Evolutionary conservation across 305 asterid genomes (phyloP).

Genomic region (Fraxinus velutina): DNA sequence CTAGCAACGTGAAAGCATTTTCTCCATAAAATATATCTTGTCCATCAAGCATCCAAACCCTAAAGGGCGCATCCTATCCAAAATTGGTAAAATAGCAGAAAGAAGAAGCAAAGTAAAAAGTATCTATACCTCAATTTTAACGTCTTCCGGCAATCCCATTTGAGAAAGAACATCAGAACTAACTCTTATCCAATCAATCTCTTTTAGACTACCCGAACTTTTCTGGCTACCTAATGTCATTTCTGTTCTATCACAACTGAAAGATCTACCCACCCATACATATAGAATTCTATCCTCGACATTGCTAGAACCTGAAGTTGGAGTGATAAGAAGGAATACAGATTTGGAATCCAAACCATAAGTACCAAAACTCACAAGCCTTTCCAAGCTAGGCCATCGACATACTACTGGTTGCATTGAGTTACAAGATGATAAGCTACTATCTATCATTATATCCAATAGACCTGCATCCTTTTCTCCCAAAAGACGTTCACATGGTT

Average conservation of each 20-base stretch:
- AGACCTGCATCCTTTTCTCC: conserved; percentile 16
- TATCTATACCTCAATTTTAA: conserved; percentile 36
- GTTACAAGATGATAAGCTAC: conserved; percentile 25
- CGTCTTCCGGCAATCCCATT: conserved; percentile 39
- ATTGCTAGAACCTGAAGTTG: conserved; percentile 24
- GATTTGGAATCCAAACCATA: conserved; percentile 37
- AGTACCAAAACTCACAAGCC: conserved; percentile 20
- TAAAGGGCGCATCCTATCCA: not conserved
- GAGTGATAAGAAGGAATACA: conserved; percentile 34
- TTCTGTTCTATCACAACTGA: conserved; percentile 22
- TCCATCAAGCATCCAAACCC: not conserved
- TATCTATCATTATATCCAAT: conserved; percentile 20
- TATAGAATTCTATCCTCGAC: conserved; percentile 24
- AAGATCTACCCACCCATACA: conserved; percentile 45
- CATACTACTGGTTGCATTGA: conserved; percentile 25
- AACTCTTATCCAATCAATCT: conserved; percentile 38
- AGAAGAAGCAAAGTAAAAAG: not conserved
- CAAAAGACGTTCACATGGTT: conserved; percentile 18
- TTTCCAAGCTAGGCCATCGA: conserved; percentile 49
- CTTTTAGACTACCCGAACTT: conserved; percentile 24
- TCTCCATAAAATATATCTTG: not conserved
- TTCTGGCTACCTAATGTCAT: conserved; percentile 16
- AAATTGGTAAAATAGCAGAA: not conserved
- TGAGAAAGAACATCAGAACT: conserved; percentile 28
- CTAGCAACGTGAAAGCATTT: not conserved